Percentiles rank a stretch among this genome's conserved stretches.
Evolutionary conservation across 2,329 filamentous ascomycete genomes (phyloP).

Genomic region (Paraphaeosphaeria sporulosa): DNA sequence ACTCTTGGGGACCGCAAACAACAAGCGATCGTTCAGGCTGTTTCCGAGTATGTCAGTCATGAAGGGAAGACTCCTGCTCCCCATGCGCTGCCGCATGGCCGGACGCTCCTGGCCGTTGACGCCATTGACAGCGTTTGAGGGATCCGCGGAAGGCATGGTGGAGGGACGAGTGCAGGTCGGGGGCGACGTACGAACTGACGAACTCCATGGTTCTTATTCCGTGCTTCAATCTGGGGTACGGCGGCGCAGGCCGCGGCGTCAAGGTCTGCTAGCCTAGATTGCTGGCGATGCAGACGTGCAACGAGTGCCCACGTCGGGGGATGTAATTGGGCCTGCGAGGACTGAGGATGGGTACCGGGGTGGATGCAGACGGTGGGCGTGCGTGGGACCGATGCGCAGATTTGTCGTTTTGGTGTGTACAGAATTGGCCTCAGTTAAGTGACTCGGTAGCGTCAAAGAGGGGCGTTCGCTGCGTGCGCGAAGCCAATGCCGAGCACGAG

Average conservation of each 20-base stretch:
- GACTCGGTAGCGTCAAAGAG: slow-evolving; percentile 38
- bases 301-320: slow-evolving; percentile 34
- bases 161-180: slow-evolving; percentile 16
- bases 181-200: slow-evolving; percentile 50
- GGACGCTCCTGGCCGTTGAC: slow-evolving; percentile 24
- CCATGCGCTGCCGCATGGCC: slow-evolving; percentile 34
- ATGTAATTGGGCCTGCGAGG: slow-evolving; percentile 32
- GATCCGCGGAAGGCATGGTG: slow-evolving; percentile 32
- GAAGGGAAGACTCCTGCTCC: slow-evolving; percentile 46
- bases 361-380: slow-evolving; percentile 25
- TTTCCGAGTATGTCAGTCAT: slow-evolving; percentile 50
- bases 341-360: slow-evolving; percentile 21
- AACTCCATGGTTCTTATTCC: slow-evolving; percentile 49
- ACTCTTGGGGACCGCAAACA: slow-evolving; percentile 99
- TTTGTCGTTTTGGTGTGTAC: slow-evolving; percentile 45
- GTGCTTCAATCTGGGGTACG: slow-evolving; percentile 34
- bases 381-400: slow-evolving; percentile 29
- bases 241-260: slow-evolving; percentile 27
- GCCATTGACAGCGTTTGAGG: slow-evolving; percentile 28
- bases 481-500: slow-evolving; percentile 28
- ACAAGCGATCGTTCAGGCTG: slow-evolving; percentile 88
- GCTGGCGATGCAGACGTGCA: slow-evolving; percentile 25
- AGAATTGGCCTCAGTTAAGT: slow-evolving; percentile 25
- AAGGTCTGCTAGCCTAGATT: slow-evolving; percentile 26
- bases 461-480: slow-evolving; percentile 32